phyloP scores from a whole-genome alignment of 1,284 basidiomycete species.

The Puccinia coronata region DNA sequence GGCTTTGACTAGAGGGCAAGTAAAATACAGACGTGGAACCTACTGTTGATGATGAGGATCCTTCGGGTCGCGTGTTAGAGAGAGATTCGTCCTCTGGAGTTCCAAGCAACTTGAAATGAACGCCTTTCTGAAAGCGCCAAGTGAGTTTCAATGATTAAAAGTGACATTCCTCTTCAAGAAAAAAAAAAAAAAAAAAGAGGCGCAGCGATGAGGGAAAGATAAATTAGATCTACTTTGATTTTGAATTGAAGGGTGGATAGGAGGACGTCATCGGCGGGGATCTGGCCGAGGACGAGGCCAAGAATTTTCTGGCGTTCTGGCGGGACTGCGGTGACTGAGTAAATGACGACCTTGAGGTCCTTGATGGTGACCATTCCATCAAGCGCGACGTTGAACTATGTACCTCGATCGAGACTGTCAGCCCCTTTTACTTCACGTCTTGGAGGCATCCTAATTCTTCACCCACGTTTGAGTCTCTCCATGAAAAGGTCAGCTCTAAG shows the following conservation, averaged over 20 bases:
- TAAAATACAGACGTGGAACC: not conserved
- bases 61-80: not conserved
- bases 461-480: slow-evolving; percentile 37
- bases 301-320: slow-evolving; percentile 84
- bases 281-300: slow-evolving; percentile 78
- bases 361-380: slow-evolving; percentile 37
- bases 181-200: slow-evolving; percentile 43
- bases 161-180: slow-evolving; percentile 35
- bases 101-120: slow-evolving; percentile 47
- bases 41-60: not conserved
- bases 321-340: slow-evolving; percentile 75
- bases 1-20: not conserved
- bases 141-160: not conserved
- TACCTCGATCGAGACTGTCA: not conserved
- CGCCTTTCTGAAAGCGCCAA: slow-evolving; percentile 29
- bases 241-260: slow-evolving; percentile 61
- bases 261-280: slow-evolving; percentile 71
- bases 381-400: slow-evolving; percentile 33
- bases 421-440: not conserved
- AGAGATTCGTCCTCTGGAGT: slow-evolving; percentile 42
- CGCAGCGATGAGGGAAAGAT: slow-evolving; percentile 31
- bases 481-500: slow-evolving; percentile 29
- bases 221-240: slow-evolving; percentile 54
- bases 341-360: slow-evolving; percentile 61
- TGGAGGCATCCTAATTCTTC: not conserved